Percentiles rank a stretch among this genome's conserved stretches.
These are phyloP conservation scores for Lactarius vividus DNA, from an alignment of 768 basidiomycete genomes.

Conservation along the genomic window DNA sequence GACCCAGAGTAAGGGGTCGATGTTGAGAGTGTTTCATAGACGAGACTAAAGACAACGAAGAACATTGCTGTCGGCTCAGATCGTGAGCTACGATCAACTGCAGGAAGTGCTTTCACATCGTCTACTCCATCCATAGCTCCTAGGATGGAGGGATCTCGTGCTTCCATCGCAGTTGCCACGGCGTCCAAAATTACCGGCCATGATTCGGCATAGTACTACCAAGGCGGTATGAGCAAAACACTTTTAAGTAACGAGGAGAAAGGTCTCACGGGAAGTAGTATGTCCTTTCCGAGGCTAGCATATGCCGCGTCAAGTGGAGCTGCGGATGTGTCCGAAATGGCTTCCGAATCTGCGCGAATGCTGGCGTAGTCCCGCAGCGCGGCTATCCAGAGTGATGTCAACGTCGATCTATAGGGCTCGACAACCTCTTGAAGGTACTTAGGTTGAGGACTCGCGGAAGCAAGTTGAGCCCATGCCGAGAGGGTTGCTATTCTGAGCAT, in stretches of 20 bases:
- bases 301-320: constrained; percentile 79
- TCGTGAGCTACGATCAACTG: constrained; percentile 33
- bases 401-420: constrained; percentile 67
- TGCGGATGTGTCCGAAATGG: constrained; percentile 69
- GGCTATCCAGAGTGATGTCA: constrained; percentile 86
- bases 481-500: constrained; percentile 92
- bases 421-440: constrained; percentile 77
- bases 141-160: constrained; percentile 60
- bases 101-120: constrained; percentile 31
- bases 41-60: constrained; percentile 88
- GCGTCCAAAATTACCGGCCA: constrained; percentile 86
- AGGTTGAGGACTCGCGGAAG: constrained; percentile 72
- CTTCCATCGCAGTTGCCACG: constrained; percentile 74
- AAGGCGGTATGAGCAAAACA: constrained; percentile 12
- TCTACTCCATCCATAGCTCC: constrained; percentile 83
- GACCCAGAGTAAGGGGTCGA: constrained; percentile 59
- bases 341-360: constrained; percentile 85
- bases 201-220: constrained; percentile 81
- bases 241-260: background rate
- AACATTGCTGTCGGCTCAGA: constrained; percentile 79
- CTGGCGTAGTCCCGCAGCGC: constrained; percentile 90
- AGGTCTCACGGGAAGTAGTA: constrained; percentile 77
- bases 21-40: constrained; percentile 80
- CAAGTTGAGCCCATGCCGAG: constrained; percentile 93
- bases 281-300: constrained; percentile 86